A percentile compares a stretch with the other conserved stretches of the same genome.
phyloP scores from a whole-genome alignment of 805 yeast genomes.

The Barnettozyma wickerhamii region DNA sequence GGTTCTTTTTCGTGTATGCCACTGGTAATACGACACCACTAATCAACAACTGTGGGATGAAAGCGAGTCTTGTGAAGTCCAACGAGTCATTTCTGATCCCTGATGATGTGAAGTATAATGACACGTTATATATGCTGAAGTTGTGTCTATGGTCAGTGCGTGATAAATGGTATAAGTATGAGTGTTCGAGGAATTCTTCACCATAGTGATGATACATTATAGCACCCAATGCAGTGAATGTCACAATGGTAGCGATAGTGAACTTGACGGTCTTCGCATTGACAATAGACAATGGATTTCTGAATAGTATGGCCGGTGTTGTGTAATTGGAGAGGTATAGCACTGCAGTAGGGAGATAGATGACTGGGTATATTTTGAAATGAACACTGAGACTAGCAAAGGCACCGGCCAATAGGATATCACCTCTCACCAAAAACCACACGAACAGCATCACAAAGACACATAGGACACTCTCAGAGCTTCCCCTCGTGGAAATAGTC shows the following conservation, averaged over 20 bases:
- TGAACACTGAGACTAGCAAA: conserved; percentile 61
- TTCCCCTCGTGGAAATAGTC: conserved; percentile 89
- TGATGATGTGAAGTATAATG: conserved; percentile 59
- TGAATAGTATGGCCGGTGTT: conserved; percentile 23
- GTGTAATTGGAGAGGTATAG: conserved; percentile 35
- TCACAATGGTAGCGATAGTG: conserved; percentile 32
- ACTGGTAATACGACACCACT: conserved; percentile 52
- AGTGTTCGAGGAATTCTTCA: conserved; percentile 64
- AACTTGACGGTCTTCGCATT: conserved; percentile 41
- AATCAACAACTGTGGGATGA: conserved; percentile 73
- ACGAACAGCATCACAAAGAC: conserved; percentile 64
- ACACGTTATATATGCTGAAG: conserved; percentile 80
- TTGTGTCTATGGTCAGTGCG: conserved; percentile 94
- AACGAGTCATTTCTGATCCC: conserved; percentile 7
- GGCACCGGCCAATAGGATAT: conserved; percentile 24
- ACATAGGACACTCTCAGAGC: conserved; percentile 85
- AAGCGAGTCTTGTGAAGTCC: conserved; percentile 57
- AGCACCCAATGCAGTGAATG: conserved; percentile 45
- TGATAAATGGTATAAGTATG: conserved; percentile 78
- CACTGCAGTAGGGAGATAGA: conserved; percentile 73
- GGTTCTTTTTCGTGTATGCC: conserved; percentile 35
- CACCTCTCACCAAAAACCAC: conserved; percentile 39
- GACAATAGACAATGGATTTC: conserved; percentile 23
- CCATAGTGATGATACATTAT: conserved; percentile 73
- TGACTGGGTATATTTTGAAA: conserved; percentile 87